Percentiles rank a stretch among this genome's conserved stretches.
phyloP scores from a whole-genome alignment of 495 filamentous ascomycete species.

The Penicillium cinerascens region DNA sequence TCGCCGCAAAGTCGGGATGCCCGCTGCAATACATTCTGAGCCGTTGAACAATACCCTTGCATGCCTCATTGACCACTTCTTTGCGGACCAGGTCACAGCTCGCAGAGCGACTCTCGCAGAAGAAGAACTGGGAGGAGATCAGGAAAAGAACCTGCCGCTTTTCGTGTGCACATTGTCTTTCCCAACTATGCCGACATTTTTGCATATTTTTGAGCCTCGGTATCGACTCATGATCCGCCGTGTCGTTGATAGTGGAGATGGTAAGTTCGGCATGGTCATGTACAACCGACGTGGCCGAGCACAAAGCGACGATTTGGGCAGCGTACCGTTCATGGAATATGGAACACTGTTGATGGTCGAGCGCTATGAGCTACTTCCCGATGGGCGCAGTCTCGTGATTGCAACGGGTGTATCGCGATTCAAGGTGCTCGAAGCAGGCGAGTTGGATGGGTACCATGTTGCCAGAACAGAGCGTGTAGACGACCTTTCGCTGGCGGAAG shows the following conservation, averaged over 20 bases:
- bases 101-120: conserved; percentile 52
- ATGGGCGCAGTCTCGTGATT: conserved; percentile 78
- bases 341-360: conserved; percentile 76
- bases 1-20: conserved; percentile 61
- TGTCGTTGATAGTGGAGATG: conserved; percentile 62
- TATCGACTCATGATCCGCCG: conserved; percentile 86
- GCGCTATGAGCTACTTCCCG: conserved; percentile 65
- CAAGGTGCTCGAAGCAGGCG: conserved; percentile 57
- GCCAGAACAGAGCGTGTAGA: conserved; percentile 70
- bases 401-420: conserved; percentile 74
- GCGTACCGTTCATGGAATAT: conserved; percentile 62
- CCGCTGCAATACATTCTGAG: conserved; percentile 48
- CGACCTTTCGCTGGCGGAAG: conserved; percentile 75
- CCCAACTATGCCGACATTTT: conserved; percentile 76
- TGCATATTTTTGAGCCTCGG: conserved; percentile 88
- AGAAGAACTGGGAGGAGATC: conserved; percentile 44
- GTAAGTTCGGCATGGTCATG: conserved; percentile 82
- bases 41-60: conserved; percentile 61
- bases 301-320: conserved; percentile 56
- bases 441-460: conserved; percentile 73
- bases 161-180: conserved; percentile 81
- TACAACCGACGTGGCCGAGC: conserved; percentile 53
- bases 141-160: conserved; percentile 62
- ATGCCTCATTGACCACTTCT: conserved; percentile 58
- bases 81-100: conserved; percentile 59